Evolutionary conservation across 2,329 filamentous ascomycete species (phyloP).

Genomic region (Paramyrothecium roridum): DNA sequence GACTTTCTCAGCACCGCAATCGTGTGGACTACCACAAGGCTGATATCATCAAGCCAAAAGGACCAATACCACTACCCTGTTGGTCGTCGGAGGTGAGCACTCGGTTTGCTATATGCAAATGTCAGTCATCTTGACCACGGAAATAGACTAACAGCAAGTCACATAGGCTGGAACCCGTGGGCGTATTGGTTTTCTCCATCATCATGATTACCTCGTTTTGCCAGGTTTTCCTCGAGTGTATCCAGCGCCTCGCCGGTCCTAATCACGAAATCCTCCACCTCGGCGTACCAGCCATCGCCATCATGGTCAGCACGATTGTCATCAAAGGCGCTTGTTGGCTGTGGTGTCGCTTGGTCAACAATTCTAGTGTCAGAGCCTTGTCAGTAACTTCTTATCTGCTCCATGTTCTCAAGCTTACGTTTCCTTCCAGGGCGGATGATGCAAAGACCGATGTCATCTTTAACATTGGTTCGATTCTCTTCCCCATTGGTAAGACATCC

Average conservation of each 20-base stretch:
- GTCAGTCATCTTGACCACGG: too few species aligned
- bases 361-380: conserved; percentile 80
- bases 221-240: conserved; percentile 71
- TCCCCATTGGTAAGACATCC: conserved; percentile 60
- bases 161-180: conserved; percentile 68
- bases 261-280: conserved; percentile 72
- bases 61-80: conserved; percentile 76
- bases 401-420: conserved; percentile 7
- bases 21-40: conserved; percentile 72
- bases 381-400: conserved; percentile 27
- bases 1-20: conserved; percentile 82
- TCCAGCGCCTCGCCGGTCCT: conserved; percentile 57
- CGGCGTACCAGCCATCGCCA: conserved; percentile 66
- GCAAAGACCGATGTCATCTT: conserved; percentile 77
- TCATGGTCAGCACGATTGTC: conserved; percentile 78
- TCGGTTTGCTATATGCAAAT: background rate
- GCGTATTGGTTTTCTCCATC: conserved; percentile 76
- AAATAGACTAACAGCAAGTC: conserved; percentile 12
- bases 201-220: conserved; percentile 85
- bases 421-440: conserved; percentile 39
- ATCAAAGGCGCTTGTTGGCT: conserved; percentile 83
- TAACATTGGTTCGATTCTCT: conserved; percentile 85
- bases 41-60: conserved; percentile 62
- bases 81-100: conserved; percentile 57
- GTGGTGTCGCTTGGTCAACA: conserved; percentile 83